Percentiles rank a stretch among this genome's conserved stretches.
These are phyloP conservation scores for Steccherinum ochraceum DNA, from an alignment of 768 basidiomycete genomes.

Conservation along the genomic window DNA sequence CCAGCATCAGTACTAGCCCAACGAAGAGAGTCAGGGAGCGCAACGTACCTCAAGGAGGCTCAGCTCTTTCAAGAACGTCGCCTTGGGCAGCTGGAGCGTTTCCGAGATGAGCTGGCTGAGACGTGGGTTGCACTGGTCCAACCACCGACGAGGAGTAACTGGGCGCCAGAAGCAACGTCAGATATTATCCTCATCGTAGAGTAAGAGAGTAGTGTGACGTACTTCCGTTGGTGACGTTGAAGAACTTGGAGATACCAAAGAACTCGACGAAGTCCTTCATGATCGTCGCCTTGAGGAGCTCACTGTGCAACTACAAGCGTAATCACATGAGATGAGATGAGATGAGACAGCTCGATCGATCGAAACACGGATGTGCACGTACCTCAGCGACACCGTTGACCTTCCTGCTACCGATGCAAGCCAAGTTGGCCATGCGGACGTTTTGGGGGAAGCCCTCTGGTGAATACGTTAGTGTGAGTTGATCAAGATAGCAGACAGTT, in stretches of 20 bases:
- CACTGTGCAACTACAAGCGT: slow-evolving; percentile 66
- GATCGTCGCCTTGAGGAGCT: slow-evolving; percentile 79
- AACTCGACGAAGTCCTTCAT: slow-evolving; percentile 92
- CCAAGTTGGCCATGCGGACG: slow-evolving; percentile 87
- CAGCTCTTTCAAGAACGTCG: slow-evolving; percentile 82
- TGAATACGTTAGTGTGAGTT: background rate
- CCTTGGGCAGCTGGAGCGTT: slow-evolving; percentile 69
- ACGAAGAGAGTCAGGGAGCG: background rate
- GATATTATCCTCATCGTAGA: background rate
- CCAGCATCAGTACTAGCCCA: background rate
- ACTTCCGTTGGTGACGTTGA: slow-evolving; percentile 93
- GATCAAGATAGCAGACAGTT: background rate
- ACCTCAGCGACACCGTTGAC: slow-evolving; percentile 97
- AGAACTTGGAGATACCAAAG: slow-evolving; percentile 63
- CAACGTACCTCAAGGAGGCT: slow-evolving; percentile 47
- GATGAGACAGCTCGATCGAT: background rate
- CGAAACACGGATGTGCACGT: too few species aligned
- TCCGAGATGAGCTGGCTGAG: slow-evolving; percentile 81
- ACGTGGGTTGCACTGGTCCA: slow-evolving; percentile 90
- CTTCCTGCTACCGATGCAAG: slow-evolving; percentile 80
- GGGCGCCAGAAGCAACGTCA: background rate
- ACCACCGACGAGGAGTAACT: slow-evolving; percentile 93
- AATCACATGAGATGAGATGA: background rate
- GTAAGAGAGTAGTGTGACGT: slow-evolving; percentile 24
- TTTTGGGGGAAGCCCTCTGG: slow-evolving; percentile 82